Percentiles rank a stretch among this genome's conserved stretches.
Conservation (phyloP, 805 yeast genomes). For the Yarrowia sp. region DNA sequence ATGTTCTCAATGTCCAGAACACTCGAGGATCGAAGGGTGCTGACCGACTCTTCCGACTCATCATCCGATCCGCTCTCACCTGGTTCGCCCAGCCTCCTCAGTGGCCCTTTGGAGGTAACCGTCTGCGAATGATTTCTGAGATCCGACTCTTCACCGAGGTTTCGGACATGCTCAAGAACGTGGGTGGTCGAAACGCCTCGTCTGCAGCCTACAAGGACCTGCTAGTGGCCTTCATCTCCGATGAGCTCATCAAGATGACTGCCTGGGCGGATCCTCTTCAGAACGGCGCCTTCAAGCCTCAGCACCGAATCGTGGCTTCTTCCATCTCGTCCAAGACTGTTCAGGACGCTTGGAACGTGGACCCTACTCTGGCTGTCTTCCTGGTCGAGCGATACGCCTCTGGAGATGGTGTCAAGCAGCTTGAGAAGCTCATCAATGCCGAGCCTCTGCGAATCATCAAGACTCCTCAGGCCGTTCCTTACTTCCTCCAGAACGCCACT, state of each 20-base stretch:
- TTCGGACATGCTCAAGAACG: slow-evolving; percentile 37
- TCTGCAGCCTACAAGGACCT: slow-evolving; percentile 42
- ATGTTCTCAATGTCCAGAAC: slow-evolving; percentile 55
- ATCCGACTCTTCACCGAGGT: slow-evolving; percentile 55
- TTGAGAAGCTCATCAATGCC: slow-evolving; percentile 47
- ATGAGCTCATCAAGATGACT: slow-evolving; percentile 67
- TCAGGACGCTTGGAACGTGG: slow-evolving; percentile 55
- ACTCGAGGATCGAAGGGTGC: slow-evolving; percentile 48
- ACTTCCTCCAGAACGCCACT: slow-evolving; percentile 42
- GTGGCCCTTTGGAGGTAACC: slow-evolving; percentile 85
- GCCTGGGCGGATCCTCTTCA: slow-evolving; percentile 74
- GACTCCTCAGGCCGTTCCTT: slow-evolving; percentile 58
- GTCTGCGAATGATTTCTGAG: slow-evolving; percentile 67
- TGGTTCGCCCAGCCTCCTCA: slow-evolving; percentile 68
- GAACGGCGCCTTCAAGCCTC: slow-evolving; percentile 34
- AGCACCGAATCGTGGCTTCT: slow-evolving; percentile 9
- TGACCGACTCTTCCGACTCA: slow-evolving; percentile 46
- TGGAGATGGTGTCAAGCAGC: slow-evolving; percentile 39
- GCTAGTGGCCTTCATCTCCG: slow-evolving; percentile 60
- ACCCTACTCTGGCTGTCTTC: slow-evolving; percentile 70
- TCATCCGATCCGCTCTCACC: slow-evolving; percentile 64
- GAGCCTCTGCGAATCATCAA: slow-evolving; percentile 59
- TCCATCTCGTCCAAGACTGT: slow-evolving; percentile 40
- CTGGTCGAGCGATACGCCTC: slow-evolving; percentile 55
- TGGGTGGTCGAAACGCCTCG: slow-evolving; percentile 26